Conservation (phyloP, 257 asterid species). For the Solanum chiquidenum region DNA sequence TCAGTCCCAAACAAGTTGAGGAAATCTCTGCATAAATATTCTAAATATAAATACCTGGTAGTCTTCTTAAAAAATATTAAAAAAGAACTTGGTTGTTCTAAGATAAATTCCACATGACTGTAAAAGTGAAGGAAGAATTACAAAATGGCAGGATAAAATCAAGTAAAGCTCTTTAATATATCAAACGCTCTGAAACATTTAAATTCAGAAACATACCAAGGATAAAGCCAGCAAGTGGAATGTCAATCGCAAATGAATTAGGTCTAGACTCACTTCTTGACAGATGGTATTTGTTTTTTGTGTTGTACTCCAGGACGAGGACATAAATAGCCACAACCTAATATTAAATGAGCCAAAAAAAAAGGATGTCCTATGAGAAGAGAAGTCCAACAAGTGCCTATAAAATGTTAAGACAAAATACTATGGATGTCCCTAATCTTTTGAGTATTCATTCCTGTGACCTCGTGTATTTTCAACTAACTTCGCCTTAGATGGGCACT, state of each 20-base stretch:
- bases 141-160: neutral
- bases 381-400: neutral
- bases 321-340: constrained; percentile 63
- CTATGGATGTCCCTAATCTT: neutral
- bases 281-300: constrained; percentile 5
- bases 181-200: neutral
- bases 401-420: neutral
- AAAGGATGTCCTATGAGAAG: neutral
- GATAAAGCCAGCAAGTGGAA: constrained; percentile 72
- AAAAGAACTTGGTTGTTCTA: neutral
- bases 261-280: constrained; percentile 16
- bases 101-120: neutral
- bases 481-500: neutral
- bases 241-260: constrained; percentile 15
- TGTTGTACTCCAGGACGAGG: constrained; percentile 42
- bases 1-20: neutral
- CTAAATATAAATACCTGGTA: neutral
- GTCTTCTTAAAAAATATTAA: neutral
- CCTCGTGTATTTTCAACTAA: neutral
- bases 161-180: neutral
- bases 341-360: neutral
- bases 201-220: constrained; percentile 42
- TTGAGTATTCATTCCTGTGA: neutral
- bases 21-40: neutral
- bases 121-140: neutral